phyloP scores from a whole-genome alignment of 2,329 filamentous ascomycete genomes.

The Penicillium sp. region DNA sequence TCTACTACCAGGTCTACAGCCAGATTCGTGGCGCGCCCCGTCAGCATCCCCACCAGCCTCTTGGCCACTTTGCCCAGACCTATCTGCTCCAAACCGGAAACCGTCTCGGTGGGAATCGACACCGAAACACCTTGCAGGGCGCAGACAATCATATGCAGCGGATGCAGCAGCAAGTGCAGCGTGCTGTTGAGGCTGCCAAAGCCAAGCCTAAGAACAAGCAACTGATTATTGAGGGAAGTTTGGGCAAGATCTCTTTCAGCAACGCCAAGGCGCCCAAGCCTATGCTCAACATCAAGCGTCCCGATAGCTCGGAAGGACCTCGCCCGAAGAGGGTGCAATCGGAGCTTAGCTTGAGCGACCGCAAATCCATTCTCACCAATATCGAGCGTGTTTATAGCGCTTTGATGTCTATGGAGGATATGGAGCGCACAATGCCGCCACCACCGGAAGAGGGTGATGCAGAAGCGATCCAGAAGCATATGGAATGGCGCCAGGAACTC shows the following conservation, averaged over 20 bases:
- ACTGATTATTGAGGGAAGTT: constrained; percentile 88
- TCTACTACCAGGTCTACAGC: constrained; percentile 97
- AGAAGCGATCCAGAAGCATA: constrained; percentile 69
- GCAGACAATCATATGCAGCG: constrained; percentile 97
- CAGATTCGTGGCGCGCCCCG: constrained; percentile 88
- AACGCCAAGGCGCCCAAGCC: constrained; percentile 97
- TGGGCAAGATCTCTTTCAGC: constrained; percentile 98
- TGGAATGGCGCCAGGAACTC: constrained; percentile 73
- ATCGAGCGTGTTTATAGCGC: constrained; percentile 86
- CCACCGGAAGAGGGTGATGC: constrained; percentile 64
- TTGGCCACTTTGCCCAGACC: constrained; percentile 96
- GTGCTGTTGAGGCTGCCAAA: constrained; percentile 95
- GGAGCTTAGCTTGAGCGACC: constrained; percentile 63
- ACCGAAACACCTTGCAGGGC: constrained; percentile 70
- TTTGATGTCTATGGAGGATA: constrained; percentile 91
- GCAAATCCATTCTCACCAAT: constrained; percentile 78
- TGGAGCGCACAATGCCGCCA: constrained; percentile 75
- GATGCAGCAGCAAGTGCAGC: constrained; percentile 98
- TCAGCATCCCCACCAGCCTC: constrained; percentile 86
- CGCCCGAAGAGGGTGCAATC: constrained; percentile 50
- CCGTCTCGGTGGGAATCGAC: constrained; percentile 66
- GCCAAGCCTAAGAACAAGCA: constrained; percentile 97
- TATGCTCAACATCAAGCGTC: constrained; percentile 89
- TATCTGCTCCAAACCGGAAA: constrained; percentile 94
- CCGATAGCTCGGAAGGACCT: constrained; percentile 63